phyloP scores from a whole-genome alignment of 1,139 yeast species.

The Yamadazyma triangularis region DNA sequence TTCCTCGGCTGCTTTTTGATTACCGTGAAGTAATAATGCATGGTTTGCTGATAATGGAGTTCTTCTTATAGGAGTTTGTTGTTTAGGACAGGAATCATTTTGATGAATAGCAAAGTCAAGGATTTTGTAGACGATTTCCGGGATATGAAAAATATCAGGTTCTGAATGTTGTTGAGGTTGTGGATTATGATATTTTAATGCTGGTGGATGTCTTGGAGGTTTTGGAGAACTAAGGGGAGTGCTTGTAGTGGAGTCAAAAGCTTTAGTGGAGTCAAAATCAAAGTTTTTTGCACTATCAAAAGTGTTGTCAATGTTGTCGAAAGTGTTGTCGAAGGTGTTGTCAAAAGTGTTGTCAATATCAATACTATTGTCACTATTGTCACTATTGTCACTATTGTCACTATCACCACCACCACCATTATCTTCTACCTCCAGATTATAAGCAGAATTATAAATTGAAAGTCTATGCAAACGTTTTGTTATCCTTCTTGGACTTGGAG shows the following conservation, averaged over 20 bases:
- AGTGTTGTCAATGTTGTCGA: neutral
- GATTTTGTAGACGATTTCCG: slow-evolving; percentile 69
- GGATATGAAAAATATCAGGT: slow-evolving; percentile 61
- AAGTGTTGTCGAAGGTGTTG: slow-evolving; percentile 2
- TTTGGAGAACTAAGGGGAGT: slow-evolving; percentile 19
- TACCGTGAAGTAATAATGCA: slow-evolving; percentile 45
- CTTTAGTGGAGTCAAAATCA: slow-evolving; percentile 37
- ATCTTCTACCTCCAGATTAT: too few relatives aligned
- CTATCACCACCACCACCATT: too few relatives aligned
- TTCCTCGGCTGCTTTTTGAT: slow-evolving; percentile 43
- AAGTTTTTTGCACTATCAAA: slow-evolving; percentile 2
- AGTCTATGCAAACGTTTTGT: too few relatives aligned
- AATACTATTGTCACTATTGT: too few relatives aligned
- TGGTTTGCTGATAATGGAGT: slow-evolving; percentile 66
- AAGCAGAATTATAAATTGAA: too few relatives aligned
- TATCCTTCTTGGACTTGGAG: too few relatives aligned
- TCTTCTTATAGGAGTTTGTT: slow-evolving; percentile 54
- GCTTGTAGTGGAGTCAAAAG: slow-evolving; percentile 16
- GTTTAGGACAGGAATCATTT: slow-evolving; percentile 50
- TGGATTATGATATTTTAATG: neutral
- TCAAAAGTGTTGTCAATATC: too few relatives aligned
- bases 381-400: too few relatives aligned
- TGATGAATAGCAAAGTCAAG: slow-evolving; percentile 53
- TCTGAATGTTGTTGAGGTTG: neutral
- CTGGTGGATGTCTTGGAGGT: neutral